Conservation (phyloP, 2,329 filamentous ascomycete genomes). For the Colletotrichum navitas region DNA sequence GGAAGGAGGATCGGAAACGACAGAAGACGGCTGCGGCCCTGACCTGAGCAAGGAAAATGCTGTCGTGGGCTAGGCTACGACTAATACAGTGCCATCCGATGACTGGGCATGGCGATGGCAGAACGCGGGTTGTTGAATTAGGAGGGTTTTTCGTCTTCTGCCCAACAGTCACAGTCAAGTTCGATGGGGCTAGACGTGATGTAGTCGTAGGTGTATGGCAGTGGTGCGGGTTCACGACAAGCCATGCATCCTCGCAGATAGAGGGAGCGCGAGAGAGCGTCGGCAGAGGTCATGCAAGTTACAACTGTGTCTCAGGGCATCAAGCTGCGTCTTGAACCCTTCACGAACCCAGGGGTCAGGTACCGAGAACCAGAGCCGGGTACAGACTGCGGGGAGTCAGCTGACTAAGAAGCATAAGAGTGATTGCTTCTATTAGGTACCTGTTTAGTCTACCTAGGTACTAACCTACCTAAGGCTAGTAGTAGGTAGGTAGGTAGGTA, state of each 20-base stretch:
- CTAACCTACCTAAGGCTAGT: no score
- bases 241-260: slow-evolving; percentile 6
- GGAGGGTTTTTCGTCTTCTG: slow-evolving; percentile 6
- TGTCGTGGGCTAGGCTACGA: not conserved
- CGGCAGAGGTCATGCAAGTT: slow-evolving; percentile 8
- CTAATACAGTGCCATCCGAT: slow-evolving; percentile 18
- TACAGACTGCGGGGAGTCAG: slow-evolving; percentile 21
- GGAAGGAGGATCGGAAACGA: slow-evolving; percentile 11
- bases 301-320: slow-evolving; percentile 2
- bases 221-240: not conserved
- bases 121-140: slow-evolving; percentile 20
- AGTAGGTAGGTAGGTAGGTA: no score
- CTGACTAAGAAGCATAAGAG: slow-evolving; percentile 4
- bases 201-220: slow-evolving; percentile 3
- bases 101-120: not conserved
- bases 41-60: slow-evolving; percentile 9
- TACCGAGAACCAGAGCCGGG: slow-evolving; percentile 27
- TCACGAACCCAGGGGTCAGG: slow-evolving; percentile 17
- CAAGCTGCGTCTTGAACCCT: slow-evolving; percentile 9
- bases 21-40: not conserved
- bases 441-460: no score
- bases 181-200: not conserved
- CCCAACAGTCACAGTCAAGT: not conserved
- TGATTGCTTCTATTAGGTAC: not conserved
- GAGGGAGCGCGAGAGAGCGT: not conserved